phyloP scores from a whole-genome alignment of 345 rosid genomes.

The Camelina hispida region DNA sequence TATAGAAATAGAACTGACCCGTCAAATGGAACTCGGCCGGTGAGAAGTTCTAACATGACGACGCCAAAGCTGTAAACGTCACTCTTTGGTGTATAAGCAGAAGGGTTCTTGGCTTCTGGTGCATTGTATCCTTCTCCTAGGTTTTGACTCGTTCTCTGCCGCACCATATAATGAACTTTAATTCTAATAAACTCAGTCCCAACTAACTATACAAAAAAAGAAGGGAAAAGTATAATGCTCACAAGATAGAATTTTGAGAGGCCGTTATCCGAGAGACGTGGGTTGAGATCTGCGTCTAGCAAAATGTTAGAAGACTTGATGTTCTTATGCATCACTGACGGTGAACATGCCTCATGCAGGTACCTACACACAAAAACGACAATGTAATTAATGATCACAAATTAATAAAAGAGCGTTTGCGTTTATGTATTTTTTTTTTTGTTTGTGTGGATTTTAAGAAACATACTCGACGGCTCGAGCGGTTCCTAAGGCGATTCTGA shows the following conservation, averaged over 20 bases:
- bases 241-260: slow-evolving; percentile 73
- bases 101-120: slow-evolving; percentile 76
- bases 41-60: slow-evolving; percentile 88
- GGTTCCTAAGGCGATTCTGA: slow-evolving; percentile 80
- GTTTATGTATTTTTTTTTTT: neutral
- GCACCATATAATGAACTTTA: neutral
- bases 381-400: neutral
- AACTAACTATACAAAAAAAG: neutral
- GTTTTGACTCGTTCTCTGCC: slow-evolving; percentile 83
- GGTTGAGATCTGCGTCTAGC: slow-evolving; percentile 89
- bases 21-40: slow-evolving; percentile 86
- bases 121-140: slow-evolving; percentile 79
- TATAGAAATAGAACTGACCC: slow-evolving; percentile 48
- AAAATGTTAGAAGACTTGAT: slow-evolving; percentile 90
- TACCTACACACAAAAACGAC: slow-evolving; percentile 59
- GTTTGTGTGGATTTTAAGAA: neutral
- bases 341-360: slow-evolving; percentile 89
- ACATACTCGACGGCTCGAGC: slow-evolving; percentile 89
- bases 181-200: neutral
- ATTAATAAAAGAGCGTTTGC: neutral
- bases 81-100: slow-evolving; percentile 80
- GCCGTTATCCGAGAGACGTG: slow-evolving; percentile 83
- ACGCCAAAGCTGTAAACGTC: slow-evolving; percentile 94
- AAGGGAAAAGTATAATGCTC: slow-evolving; percentile 12
- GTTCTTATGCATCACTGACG: slow-evolving; percentile 82